Conservation (phyloP, 2,329 filamentous ascomycete species). For the Fusarium sulawesiense region DNA sequence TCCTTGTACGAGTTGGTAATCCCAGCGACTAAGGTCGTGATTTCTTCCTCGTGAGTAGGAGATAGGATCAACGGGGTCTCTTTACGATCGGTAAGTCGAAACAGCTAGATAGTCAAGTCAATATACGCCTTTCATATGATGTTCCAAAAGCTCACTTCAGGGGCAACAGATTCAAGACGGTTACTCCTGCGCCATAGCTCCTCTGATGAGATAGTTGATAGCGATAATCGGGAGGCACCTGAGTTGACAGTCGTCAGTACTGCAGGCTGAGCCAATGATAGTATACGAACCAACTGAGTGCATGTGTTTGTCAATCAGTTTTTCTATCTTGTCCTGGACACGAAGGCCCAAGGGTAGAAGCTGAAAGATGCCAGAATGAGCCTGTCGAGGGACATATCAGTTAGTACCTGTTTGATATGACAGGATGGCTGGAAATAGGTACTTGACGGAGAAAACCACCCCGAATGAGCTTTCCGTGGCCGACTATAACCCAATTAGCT, state of each 20-base stretch:
- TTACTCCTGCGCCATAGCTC: constrained; percentile 85
- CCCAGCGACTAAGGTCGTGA: constrained; percentile 81
- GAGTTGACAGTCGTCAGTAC: constrained; percentile 30
- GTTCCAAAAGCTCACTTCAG: constrained; percentile 69
- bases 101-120: constrained; percentile 73
- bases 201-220: constrained; percentile 89
- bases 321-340: constrained; percentile 89
- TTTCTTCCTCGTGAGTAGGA: constrained; percentile 97
- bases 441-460: constrained; percentile 81
- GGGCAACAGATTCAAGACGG: constrained; percentile 76
- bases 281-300: constrained; percentile 67
- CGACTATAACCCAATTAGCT: constrained; percentile 59
- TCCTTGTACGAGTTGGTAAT: constrained; percentile 85
- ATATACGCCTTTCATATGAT: constrained; percentile 1
- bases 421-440: constrained; percentile 44
- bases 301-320: constrained; percentile 92
- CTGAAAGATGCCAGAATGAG: constrained; percentile 92
- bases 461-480: constrained; percentile 73
- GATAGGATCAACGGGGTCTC: constrained; percentile 79
- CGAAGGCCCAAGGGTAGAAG: constrained; percentile 86
- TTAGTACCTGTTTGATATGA: background rate
- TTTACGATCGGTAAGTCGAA: constrained; percentile 83
- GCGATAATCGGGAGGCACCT: constrained; percentile 82
- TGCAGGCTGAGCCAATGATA: background rate
- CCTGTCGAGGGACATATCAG: constrained; percentile 56